Conservation (phyloP, 164 flowering plant genomes). For the Berberis vulgaris region DNA sequence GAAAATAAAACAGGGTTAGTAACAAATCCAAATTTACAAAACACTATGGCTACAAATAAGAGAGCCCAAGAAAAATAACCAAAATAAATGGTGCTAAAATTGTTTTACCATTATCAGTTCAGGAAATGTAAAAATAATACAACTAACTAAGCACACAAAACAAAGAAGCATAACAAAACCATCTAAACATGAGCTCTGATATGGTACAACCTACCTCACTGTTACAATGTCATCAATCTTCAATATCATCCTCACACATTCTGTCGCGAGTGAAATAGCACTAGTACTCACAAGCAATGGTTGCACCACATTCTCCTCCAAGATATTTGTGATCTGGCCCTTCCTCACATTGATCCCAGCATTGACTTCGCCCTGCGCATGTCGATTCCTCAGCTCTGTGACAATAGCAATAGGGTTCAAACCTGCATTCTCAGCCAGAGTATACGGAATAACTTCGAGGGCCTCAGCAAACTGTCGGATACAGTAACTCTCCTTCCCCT, state of each 20-base stretch:
- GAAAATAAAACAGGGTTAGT: too few relatives aligned
- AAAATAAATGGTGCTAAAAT: too few relatives aligned
- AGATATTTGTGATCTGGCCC: constrained; percentile 90
- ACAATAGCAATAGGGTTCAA: constrained; percentile 82
- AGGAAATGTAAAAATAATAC: too few relatives aligned
- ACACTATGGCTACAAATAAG: too few relatives aligned
- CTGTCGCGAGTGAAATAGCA: constrained; percentile 78
- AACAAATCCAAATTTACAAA: too few relatives aligned
- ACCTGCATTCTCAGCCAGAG: constrained; percentile 95
- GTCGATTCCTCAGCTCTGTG: constrained; percentile 90
- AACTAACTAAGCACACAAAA: too few relatives aligned
- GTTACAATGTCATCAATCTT: constrained; percentile 96
- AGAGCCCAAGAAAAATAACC: too few relatives aligned
- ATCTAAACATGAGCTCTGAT: too few relatives aligned
- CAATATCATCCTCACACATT: constrained; percentile 95
- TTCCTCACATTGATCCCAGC: constrained; percentile 97
- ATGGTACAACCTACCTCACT: constrained; percentile 50
- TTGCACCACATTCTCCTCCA: constrained; percentile 98
- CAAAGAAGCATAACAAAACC: too few relatives aligned
- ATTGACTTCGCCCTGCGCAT: constrained; percentile 93
- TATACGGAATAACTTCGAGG: constrained; percentile 85
- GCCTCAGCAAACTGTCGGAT: constrained; percentile 86
- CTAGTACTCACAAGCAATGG: constrained; percentile 95
- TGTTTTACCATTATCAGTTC: too few relatives aligned
- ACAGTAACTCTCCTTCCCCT: constrained; percentile 56